Evolutionary conservation across 257 asterid species (phyloP).

Genomic region (Sherardia arvensis): DNA sequence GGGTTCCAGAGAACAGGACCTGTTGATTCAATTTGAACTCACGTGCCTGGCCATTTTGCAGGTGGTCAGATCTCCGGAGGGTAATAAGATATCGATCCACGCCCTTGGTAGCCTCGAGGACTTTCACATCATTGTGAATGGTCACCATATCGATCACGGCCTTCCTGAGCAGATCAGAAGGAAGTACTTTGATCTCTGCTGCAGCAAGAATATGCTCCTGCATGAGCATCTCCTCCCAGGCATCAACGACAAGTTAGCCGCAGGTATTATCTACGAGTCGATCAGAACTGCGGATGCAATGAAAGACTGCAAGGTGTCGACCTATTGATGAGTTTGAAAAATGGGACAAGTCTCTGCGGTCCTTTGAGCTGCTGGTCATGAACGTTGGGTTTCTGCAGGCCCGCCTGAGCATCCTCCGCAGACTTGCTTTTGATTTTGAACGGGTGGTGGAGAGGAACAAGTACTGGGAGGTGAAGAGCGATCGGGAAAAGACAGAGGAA

Average conservation of each 20-base stretch:
- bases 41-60: too few relatives aligned
- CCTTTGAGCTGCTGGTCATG: slow-evolving; percentile 30
- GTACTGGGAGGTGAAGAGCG: slow-evolving; percentile 21
- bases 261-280: slow-evolving; percentile 25
- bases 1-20: too few relatives aligned
- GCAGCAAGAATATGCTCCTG: slow-evolving; percentile 23
- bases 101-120: too few relatives aligned
- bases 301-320: slow-evolving; percentile 22
- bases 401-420: too few relatives aligned
- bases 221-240: slow-evolving; percentile 26
- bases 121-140: too few relatives aligned
- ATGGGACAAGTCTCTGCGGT: slow-evolving; percentile 29
- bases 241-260: slow-evolving; percentile 19
- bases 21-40: too few relatives aligned
- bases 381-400: slow-evolving; percentile 27
- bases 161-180: slow-evolving; percentile 21
- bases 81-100: too few relatives aligned
- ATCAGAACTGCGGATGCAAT: slow-evolving; percentile 29
- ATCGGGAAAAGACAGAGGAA: slow-evolving; percentile 13
- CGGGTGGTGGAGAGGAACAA: slow-evolving; percentile 21
- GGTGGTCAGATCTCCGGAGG: too few relatives aligned
- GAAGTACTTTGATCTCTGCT: slow-evolving; percentile 28
- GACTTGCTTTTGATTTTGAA: slow-evolving; percentile 20
- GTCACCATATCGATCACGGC: slow-evolving; percentile 30
- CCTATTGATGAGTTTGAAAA: slow-evolving; percentile 20